phyloP scores from a whole-genome alignment of 441 rosid species.

The Brassica balearica region DNA sequence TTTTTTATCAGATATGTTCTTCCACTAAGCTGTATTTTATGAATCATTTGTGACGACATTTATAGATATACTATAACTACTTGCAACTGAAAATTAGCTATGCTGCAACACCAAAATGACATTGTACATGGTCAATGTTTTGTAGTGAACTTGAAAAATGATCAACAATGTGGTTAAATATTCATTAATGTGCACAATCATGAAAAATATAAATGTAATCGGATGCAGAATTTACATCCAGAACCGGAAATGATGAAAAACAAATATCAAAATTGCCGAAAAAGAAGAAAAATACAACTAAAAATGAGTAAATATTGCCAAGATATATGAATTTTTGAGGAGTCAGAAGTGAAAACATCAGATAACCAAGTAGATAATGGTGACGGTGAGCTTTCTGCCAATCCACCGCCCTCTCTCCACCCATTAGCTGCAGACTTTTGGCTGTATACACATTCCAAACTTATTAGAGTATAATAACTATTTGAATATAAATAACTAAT shows the following conservation, averaged over 20 bases:
- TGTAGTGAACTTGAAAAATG: neutral
- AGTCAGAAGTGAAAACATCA: slow-evolving; percentile 31
- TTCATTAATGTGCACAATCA: slow-evolving; percentile 6
- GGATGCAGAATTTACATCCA: slow-evolving; percentile 3
- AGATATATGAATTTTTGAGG: slow-evolving; percentile 17
- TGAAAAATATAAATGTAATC: slow-evolving; percentile 18
- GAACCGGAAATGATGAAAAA: neutral
- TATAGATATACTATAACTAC: neutral
- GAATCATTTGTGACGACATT: neutral
- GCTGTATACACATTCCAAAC: slow-evolving; percentile 36
- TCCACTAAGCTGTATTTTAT: slow-evolving; percentile 8
- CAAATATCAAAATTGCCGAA: neutral
- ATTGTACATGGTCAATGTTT: neutral
- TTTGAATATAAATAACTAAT: neutral
- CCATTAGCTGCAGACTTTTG: slow-evolving; percentile 44
- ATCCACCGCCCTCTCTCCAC: slow-evolving; percentile 35
- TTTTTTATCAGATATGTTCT: slow-evolving; percentile 6
- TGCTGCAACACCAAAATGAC: neutral
- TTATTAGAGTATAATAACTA: slow-evolving; percentile 6
- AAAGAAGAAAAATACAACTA: slow-evolving; percentile 20
- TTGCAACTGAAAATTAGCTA: slow-evolving; percentile 10
- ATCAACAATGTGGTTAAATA: slow-evolving; percentile 13
- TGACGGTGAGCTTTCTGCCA: slow-evolving; percentile 31
- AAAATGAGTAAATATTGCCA: slow-evolving; percentile 9
- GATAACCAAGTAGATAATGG: slow-evolving; percentile 43